Evolutionary conservation across 108 stramenopile species (phyloP), one percentile per base, ranked within the genome.

Genomic region (Conticribra guillardii): DNA sequence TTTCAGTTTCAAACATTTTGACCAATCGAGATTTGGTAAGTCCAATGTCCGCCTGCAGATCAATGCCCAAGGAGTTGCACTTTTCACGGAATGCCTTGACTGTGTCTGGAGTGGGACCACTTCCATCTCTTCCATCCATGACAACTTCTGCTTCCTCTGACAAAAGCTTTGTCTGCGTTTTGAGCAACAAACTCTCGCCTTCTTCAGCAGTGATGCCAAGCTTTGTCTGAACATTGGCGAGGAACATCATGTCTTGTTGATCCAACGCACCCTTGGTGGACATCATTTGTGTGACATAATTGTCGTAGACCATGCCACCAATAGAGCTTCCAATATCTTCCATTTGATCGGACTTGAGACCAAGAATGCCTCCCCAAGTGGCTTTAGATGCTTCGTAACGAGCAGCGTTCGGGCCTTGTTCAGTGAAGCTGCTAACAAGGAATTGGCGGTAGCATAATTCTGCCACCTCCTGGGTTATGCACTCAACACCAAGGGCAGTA

Each of bases 201-300:
- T 89, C 67, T 54, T 96, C 89, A 17, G 87, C 74, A 4, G 92
- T 75, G 7, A 96, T 74, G 30, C 87, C 86, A 45, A 96, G 84
- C 83, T 91, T 93, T 24, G 62, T 78, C 67, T 94, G 90, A 28
- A 96, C 92, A 60, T 91, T 92, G 15, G 89, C 89, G 19, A 96
- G 82, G 84, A 92, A 91, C 95, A 96, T 96, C 91, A 96, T 92
- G 52, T 96, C 95, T 73, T 96, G 95, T 74, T 96, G 92, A 64
- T 96, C 95, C 52, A 96, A 67, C 16, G 85, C 58, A 1, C 85
- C 88, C 88, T 96, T 96, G 28, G 80, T 84, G 27, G 74, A 70
- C 82, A 96, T 84, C 11, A 89, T 61, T 59, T 90, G 84, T 21
- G 85, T 77, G 19, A 96, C 83, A 74, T 87, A 92, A 79, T 96